Evolutionary conservation across 2,329 filamentous ascomycete species (phyloP).

Genomic region (Emmonsiellopsis sp.): DNA sequence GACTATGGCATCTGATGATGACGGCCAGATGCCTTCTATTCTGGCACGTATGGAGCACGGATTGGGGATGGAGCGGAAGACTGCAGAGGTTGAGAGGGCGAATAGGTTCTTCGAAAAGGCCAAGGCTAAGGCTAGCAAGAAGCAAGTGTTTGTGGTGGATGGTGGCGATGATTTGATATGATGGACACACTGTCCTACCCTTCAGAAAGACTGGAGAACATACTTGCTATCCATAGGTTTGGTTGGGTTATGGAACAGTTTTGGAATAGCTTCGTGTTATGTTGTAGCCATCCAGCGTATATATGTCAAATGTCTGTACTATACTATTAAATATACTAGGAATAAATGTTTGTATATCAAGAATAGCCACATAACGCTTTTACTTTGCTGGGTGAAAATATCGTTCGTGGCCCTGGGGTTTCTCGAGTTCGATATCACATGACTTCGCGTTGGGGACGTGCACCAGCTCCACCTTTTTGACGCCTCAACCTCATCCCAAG

Average conservation of each 20-base stretch:
- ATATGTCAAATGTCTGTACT: not conserved
- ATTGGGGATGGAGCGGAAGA: constrained; percentile 2
- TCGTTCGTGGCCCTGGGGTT: no score
- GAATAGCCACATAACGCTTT: not conserved
- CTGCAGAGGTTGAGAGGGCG: constrained; percentile 4
- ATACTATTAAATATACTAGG: not conserved
- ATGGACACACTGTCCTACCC: no score
- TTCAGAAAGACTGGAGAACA: no score
- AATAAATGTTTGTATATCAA: not conserved
- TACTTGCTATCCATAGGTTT: not conserved
- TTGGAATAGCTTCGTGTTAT: not conserved
- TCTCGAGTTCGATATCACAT: not conserved
- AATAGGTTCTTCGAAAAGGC: constrained; percentile 5
- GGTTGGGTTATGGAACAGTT: no score
- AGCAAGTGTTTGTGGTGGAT: not conserved
- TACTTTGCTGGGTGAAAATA: no score
- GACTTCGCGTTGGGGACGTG: not conserved
- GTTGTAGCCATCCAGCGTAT: not conserved
- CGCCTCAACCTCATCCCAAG: not conserved
- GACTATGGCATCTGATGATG: constrained; percentile 1
- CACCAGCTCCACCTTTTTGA: not conserved
- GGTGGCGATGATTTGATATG: not conserved
- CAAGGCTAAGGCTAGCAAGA: not conserved
- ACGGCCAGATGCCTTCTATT: not conserved
- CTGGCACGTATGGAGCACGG: constrained; percentile 1